phyloP scores from a whole-genome alignment of 2,329 filamentous ascomycete species.

The Fusarium temperatum region DNA sequence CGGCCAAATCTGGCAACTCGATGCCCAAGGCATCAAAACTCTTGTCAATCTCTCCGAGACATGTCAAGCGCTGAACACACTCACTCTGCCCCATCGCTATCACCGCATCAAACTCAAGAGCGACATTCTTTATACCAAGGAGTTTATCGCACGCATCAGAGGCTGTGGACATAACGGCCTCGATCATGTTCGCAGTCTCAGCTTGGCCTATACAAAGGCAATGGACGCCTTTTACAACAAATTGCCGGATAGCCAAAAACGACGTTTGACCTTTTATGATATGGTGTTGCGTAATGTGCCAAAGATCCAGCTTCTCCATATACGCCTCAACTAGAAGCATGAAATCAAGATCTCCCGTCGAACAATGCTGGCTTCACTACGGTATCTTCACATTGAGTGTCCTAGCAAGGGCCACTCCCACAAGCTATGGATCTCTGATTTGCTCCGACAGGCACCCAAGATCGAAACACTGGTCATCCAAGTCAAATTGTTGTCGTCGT shows the following conservation, averaged over 20 bases:
- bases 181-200: background rate
- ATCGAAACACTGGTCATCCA: background rate
- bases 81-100: background rate
- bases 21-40: background rate
- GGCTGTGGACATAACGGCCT: background rate
- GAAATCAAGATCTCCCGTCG: background rate
- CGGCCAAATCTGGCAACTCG: background rate
- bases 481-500: rapidly evolving
- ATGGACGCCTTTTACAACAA: background rate
- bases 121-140: too few relatives aligned
- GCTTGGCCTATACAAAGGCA: background rate
- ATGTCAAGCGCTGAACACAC: background rate
- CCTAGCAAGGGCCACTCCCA: rapidly evolving
- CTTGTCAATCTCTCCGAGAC: background rate
- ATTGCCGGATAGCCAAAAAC: background rate
- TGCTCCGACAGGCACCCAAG: background rate
- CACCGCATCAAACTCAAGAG: background rate
- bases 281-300: background rate
- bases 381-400: background rate
- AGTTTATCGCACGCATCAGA: background rate
- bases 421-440: rapidly evolving
- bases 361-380: background rate
- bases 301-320: background rate
- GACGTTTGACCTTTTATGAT: rapidly evolving
- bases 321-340: rapidly evolving